Base-by-base conservation (phyloP, 2,329 filamentous ascomycete genomes). In the Ophiognomonia clavigignenti-juglandacearum region DNA sequence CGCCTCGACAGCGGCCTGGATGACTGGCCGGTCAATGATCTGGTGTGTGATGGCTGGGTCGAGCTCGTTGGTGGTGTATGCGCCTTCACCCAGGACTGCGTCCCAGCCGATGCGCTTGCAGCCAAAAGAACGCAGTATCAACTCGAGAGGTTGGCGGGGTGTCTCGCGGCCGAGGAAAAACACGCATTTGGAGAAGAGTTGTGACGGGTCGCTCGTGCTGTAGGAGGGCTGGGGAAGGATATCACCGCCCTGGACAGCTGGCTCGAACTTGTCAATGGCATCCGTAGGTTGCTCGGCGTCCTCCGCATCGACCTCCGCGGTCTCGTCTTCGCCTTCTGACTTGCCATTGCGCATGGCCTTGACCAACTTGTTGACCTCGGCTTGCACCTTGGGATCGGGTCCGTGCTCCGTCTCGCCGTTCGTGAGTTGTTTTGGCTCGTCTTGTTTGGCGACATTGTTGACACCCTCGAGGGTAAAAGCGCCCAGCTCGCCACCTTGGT, bases 41-140 rank as follows among this genome's bases (percentile, higher is more conserved):
- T 98, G 93, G 67, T 98, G 93, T 23, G 93, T 98, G 57, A 98
- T 97, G 46, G 83, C 75, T 6, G 88, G 80, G 61, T 98, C 90
- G 14, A 81, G 75, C 70, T 97, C 92, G 62, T 96, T 81, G 42
- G 87, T 86, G 26, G 91, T 97, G 70, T 88, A 98, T 40, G 93
- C 87, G 39, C 93, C 93, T 53, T 90, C 91, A 43, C 93, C 93
- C 18, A 96, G 78, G 19, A 95, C 85, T 26, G 82, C 77, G 61
- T 97, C 92, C 93, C 93, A 98, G 35, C 91, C 93, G 56, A 98
- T 85, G 37, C 92, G 82, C 73, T 92, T 96, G 74, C 92, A 97
- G 54, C 93, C 93, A 61, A 97, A 98, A 3, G 92, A 81, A 61
- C 91, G 86, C 44, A 98, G 78, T 45, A 98, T 80, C 63, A 98